Evolutionary conservation across 2,329 filamentous ascomycete species (phyloP).

Genomic region (Tolypocladium tropicale): DNA sequence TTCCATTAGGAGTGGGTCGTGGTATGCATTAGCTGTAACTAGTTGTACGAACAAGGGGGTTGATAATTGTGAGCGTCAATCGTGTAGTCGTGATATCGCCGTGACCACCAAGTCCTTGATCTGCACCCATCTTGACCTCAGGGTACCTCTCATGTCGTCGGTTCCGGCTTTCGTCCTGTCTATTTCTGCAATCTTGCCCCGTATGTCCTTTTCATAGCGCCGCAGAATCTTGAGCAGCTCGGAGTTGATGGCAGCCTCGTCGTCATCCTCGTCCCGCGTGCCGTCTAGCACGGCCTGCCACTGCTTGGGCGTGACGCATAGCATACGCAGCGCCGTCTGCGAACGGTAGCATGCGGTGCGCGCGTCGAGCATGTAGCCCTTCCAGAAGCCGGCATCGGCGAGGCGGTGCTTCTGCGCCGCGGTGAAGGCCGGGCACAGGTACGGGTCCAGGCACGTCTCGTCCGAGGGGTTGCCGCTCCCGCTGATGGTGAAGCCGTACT

Average conservation of each 20-base stretch:
- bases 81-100: conserved; percentile 7
- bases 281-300: conserved; percentile 37
- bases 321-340: conserved; percentile 37
- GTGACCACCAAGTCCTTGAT: conserved; percentile 12
- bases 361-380: conserved; percentile 39
- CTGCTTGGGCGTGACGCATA: conserved; percentile 22
- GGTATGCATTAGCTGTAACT: too few relatives aligned
- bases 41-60: background rate
- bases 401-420: conserved; percentile 25
- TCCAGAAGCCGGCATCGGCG: conserved; percentile 36
- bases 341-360: conserved; percentile 44
- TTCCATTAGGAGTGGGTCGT: too few relatives aligned
- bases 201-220: conserved; percentile 23
- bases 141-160: conserved; percentile 11
- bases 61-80: background rate
- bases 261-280: conserved; percentile 34
- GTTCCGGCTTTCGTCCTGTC: conserved; percentile 17
- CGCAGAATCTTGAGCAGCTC: conserved; percentile 27
- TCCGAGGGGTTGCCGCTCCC: conserved; percentile 40
- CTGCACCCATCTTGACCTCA: conserved; percentile 15
- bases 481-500: conserved; percentile 46
- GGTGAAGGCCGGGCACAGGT: conserved; percentile 29
- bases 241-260: conserved; percentile 25
- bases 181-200: conserved; percentile 18
- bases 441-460: conserved; percentile 36